Percentiles rank a stretch among this genome's conserved stretches.
Conservation (phyloP, 108 stramenopile genomes). For the Pseudonitzschia pungens region DNA sequence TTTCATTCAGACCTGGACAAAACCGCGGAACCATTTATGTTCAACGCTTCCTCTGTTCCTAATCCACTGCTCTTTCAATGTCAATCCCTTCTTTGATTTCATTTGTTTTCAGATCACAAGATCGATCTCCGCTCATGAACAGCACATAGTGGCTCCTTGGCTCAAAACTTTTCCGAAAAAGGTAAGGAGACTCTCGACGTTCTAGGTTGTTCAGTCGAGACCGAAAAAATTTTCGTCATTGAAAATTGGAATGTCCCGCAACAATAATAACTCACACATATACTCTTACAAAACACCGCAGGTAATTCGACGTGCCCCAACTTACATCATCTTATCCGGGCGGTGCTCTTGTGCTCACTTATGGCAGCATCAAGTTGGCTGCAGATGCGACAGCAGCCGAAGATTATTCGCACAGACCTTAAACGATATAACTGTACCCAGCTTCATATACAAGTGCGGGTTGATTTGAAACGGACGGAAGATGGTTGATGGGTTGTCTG, state of each 20-base stretch:
- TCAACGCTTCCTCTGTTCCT: constrained; percentile 5
- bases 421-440: not conserved
- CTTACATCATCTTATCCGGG: constrained; percentile 45
- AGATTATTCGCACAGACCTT: constrained; percentile 43
- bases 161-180: constrained; percentile 77
- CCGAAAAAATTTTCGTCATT: not conserved
- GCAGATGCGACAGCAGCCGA: constrained; percentile 27
- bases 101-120: constrained; percentile 56
- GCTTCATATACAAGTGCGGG: not conserved
- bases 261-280: not conserved
- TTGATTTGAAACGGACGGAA: too few species aligned
- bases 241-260: not conserved
- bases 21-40: too few species aligned
- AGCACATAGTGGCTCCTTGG: constrained; percentile 73
- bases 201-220: not conserved
- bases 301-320: constrained; percentile 41
- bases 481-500: not conserved
- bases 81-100: not conserved
- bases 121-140: constrained; percentile 78
- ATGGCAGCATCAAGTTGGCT: constrained; percentile 31
- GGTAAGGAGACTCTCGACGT: constrained; percentile 15
- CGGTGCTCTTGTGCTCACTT: constrained; percentile 26
- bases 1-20: too few species aligned
- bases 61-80: constrained; percentile 6
- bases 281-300: constrained; percentile 3